Evolutionary conservation across 345 rosid species (phyloP).

Genomic region (Excoecaria cochinchinensis): DNA sequence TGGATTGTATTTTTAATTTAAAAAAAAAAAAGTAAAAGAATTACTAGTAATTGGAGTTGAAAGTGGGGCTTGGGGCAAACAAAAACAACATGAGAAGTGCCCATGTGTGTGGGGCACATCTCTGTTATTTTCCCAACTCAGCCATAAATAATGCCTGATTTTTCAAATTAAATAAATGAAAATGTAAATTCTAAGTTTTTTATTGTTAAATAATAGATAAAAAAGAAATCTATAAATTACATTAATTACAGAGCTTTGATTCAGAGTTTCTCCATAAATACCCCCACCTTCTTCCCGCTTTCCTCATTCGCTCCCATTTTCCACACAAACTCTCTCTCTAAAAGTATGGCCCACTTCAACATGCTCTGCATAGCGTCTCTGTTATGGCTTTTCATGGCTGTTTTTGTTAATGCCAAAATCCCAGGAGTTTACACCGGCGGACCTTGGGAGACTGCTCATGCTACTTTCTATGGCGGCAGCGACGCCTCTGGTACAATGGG

Average conservation of each 20-base stretch:
- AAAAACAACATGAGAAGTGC: not conserved
- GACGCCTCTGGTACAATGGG: slow-evolving; percentile 72
- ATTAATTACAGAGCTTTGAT: not conserved
- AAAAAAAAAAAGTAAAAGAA: too few relatives aligned
- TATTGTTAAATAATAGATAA: not conserved
- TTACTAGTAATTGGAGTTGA: not conserved
- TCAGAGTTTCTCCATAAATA: slow-evolving; percentile 31
- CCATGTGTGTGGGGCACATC: slow-evolving; percentile 5
- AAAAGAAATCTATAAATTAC: not conserved
- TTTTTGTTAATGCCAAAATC: slow-evolving; percentile 29
- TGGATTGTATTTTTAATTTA: not conserved
- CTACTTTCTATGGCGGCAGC: slow-evolving; percentile 64
- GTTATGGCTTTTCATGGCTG: slow-evolving; percentile 20
- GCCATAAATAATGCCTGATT: too few relatives aligned
- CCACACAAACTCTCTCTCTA: not conserved
- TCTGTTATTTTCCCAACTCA: not conserved
- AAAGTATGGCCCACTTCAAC: slow-evolving; percentile 19
- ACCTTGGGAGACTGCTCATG: slow-evolving; percentile 48
- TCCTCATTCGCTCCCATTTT: slow-evolving; percentile 21
- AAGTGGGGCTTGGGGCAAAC: not conserved
- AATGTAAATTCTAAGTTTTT: too few relatives aligned
- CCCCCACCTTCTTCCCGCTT: slow-evolving; percentile 31
- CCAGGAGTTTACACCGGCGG: slow-evolving; percentile 44
- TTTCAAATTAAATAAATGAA: not conserved
- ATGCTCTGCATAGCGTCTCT: slow-evolving; percentile 21